These are phyloP conservation scores for Lepidium sativum DNA, from an alignment of 345 rosid genomes.

Conservation along the genomic window DNA sequence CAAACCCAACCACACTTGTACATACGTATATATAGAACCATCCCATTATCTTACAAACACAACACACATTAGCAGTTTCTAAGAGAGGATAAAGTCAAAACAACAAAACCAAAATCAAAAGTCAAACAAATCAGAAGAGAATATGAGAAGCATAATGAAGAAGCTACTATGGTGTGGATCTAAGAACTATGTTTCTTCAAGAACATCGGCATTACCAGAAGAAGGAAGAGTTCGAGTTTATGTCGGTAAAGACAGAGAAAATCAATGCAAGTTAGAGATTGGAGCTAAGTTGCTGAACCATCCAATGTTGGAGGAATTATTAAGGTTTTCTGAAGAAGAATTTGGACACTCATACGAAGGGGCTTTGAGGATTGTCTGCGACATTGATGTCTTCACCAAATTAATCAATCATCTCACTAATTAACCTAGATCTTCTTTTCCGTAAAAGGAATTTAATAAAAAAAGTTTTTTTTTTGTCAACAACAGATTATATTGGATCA, in stretches of 20 bases:
- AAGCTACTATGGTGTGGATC: slow-evolving; percentile 41
- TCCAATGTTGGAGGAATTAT: slow-evolving; percentile 38
- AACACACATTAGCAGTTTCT: not conserved
- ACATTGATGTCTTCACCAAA: slow-evolving; percentile 36
- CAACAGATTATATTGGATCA: too few species aligned
- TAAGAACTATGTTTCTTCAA: slow-evolving; percentile 15
- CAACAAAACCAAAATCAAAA: not conserved
- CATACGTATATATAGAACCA: not conserved
- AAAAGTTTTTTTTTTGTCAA: too few species aligned
- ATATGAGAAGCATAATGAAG: slow-evolving; percentile 38
- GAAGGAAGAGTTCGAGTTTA: slow-evolving; percentile 36
- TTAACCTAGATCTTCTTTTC: slow-evolving; percentile 3
- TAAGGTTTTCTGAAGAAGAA: slow-evolving; percentile 37
- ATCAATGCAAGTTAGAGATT: slow-evolving; percentile 31
- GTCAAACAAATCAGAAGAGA: not conserved
- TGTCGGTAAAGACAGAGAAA: slow-evolving; percentile 38
- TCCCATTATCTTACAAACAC: not conserved
- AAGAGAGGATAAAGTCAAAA: not conserved
- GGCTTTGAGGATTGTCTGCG: slow-evolving; percentile 41
- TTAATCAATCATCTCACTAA: slow-evolving; percentile 34
- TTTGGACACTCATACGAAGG: slow-evolving; percentile 45
- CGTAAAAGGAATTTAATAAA: not conserved
- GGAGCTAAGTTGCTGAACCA: slow-evolving; percentile 44
- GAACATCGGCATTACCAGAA: slow-evolving; percentile 10
- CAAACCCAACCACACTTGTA: slow-evolving; percentile 7